Evolutionary conservation across 73 alveolate species (phyloP), one percentile per base, ranked within the genome.

Genomic region (Paramecium caudatum): DNA sequence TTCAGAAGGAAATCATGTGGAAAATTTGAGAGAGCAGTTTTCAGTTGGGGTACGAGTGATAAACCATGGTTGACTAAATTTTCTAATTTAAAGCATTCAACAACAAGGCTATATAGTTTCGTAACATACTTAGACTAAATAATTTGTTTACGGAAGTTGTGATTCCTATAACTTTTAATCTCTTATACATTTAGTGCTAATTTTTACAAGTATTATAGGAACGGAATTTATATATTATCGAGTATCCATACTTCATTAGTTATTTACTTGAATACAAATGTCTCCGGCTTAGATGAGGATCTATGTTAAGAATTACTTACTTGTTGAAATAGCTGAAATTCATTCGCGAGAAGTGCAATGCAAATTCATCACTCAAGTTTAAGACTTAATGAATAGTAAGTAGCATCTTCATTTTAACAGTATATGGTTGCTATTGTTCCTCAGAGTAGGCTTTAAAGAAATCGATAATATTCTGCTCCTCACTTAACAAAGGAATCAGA

Each of bases 1-100:
- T 74, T 74, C 21, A 74, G 88, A 17, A 74, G 88, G 37, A 74
- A 74, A 45, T 74, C 88, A 74, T 74, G 88, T 0, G 88, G 88
- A 74, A 74, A 74, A 74, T 74, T 74, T 15, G 39, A 27, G 8
- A 74, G 16, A 4, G 88, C 88, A 3, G 88, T 74, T 45, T 74
- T 41, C 8, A 74, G 23, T 74, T 74, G 32, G 19, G 88, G 88
- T 21, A 74, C 68, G 16, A 74, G 39, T 10, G 88, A 74, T 39
- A 74, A 43, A 0, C 88, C 88, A 74, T 74, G 88, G 32, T 74
- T 74, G 10, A 74, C 88, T n/a, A 74, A 43, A 15, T 74, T 74
- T 39, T 74, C 68, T 21, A 74, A 45, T 74, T 74, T 74, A 19
- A 74, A 74, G 32, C 88, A 74, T n/a, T 74, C 88, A 3, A 74